Conservation (phyloP, 345 rosid genomes). For the Hypericum androsaemum region DNA sequence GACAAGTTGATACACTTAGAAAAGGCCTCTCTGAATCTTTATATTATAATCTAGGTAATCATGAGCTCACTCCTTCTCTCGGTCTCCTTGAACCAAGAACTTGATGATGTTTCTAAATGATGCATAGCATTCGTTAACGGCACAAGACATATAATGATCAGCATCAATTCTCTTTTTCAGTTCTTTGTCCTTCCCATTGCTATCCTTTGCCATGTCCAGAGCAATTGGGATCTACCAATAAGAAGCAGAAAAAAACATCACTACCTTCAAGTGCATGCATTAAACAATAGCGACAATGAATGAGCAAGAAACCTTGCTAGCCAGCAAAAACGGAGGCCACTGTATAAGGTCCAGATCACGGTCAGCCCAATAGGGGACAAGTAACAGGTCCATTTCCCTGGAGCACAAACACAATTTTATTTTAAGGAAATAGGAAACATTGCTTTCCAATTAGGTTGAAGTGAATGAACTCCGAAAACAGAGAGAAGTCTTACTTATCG, state of each 20-base stretch:
- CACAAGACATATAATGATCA: conserved; percentile 81
- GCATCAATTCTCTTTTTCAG: conserved; percentile 68
- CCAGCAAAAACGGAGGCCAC: conserved; percentile 97
- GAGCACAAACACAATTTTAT: conserved; percentile 10
- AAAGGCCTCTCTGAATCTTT: too few species aligned
- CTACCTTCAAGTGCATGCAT: conserved; percentile 6
- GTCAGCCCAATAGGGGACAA: conserved; percentile 99
- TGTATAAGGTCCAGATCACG: conserved; percentile 78
- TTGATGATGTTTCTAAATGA: conserved; percentile 73
- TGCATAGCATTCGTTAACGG: conserved; percentile 92
- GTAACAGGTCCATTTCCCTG: conserved; percentile 96
- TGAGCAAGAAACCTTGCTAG: conserved; percentile 70
- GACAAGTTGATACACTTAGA: conserved; percentile 10
- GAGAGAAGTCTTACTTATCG: conserved; percentile 35
- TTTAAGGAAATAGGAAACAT: too few species aligned
- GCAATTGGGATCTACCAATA: conserved; percentile 79
- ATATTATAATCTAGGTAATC: not conserved
- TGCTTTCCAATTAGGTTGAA: too few species aligned
- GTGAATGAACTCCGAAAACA: too few species aligned
- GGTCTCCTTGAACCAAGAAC: conserved; percentile 62
- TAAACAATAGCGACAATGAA: not conserved
- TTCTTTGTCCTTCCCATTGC: conserved; percentile 84
- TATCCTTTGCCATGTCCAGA: conserved; percentile 97
- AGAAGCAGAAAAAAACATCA: conserved; percentile 11
- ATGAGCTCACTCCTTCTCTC: conserved; percentile 58